Conservation (phyloP, 257 asterid species). For the Solanum ahanhuiri region DNA sequence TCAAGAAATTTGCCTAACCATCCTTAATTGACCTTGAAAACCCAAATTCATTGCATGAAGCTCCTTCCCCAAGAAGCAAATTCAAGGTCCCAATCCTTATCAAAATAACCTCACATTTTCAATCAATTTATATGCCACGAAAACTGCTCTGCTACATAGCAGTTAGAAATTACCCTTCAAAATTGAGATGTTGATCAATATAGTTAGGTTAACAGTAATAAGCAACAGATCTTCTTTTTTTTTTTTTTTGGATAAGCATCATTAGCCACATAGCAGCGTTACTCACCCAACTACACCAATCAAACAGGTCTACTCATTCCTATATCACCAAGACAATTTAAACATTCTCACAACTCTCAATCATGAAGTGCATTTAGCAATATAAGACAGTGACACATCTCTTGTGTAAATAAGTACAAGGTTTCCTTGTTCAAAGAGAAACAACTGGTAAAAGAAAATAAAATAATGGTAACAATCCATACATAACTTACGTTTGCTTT, state of each 20-base stretch:
- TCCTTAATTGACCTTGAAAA: neutral
- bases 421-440: neutral
- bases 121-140: neutral
- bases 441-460: neutral
- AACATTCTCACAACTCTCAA: too few relatives aligned
- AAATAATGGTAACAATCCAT: neutral
- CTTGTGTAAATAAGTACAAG: neutral
- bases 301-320: too few relatives aligned
- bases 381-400: neutral
- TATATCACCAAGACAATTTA: too few relatives aligned
- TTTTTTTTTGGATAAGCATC: neutral
- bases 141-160: neutral
- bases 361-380: too few relatives aligned
- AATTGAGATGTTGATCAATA: neutral
- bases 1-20: neutral
- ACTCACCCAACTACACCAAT: too few relatives aligned
- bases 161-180: neutral
- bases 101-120: neutral
- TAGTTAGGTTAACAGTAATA: neutral
- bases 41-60: neutral
- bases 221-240: neutral
- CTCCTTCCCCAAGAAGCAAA: neutral
- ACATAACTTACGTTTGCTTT: constrained; percentile 18
- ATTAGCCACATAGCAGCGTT: neutral
- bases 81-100: neutral